Percentiles rank a stretch among this genome's conserved stretches.
These are phyloP conservation scores for Aspergillus hiratsukae DNA, from an alignment of 2,329 filamentous ascomycete genomes.

Conservation along the genomic window DNA sequence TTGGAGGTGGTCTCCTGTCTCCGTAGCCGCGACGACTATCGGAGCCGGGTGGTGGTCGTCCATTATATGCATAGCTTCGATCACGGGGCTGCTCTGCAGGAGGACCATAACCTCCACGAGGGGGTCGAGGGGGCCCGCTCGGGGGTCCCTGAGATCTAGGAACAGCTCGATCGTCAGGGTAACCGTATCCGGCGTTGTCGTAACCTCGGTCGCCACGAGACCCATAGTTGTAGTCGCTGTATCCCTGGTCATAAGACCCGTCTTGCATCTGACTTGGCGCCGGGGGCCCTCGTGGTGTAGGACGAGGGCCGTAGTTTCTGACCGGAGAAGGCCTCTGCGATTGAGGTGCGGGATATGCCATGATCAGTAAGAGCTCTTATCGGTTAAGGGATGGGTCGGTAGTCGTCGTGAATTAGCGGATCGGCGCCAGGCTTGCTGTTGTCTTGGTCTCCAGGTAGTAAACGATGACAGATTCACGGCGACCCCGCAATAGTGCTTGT, in stretches of 20 bases:
- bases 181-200: slow-evolving; percentile 23
- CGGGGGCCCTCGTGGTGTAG: slow-evolving; percentile 19
- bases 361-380: slow-evolving; percentile 11
- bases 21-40: slow-evolving; percentile 23
- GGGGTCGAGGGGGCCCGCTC: slow-evolving; percentile 26
- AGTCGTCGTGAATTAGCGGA: not conserved
- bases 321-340: slow-evolving; percentile 31
- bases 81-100: slow-evolving; percentile 13
- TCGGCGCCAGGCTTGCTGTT: not conserved
- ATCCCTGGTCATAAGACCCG: slow-evolving; percentile 20
- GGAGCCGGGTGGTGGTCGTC: slow-evolving; percentile 23
- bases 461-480: not conserved
- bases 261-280: slow-evolving; percentile 19
- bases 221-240: slow-evolving; percentile 25
- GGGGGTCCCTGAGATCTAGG: slow-evolving; percentile 23
- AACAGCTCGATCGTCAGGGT: slow-evolving; percentile 22
- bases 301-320: slow-evolving; percentile 26
- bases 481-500: not conserved
- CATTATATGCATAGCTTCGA: slow-evolving; percentile 21
- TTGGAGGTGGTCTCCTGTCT: slow-evolving; percentile 26
- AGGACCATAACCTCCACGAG: slow-evolving; percentile 28
- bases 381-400: not conserved
- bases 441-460: not conserved
- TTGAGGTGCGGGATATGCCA: slow-evolving; percentile 36
- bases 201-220: slow-evolving; percentile 20